Evolutionary conservation across 1,139 yeast genomes (phyloP).

Genomic region (Protomyces gravidus): DNA sequence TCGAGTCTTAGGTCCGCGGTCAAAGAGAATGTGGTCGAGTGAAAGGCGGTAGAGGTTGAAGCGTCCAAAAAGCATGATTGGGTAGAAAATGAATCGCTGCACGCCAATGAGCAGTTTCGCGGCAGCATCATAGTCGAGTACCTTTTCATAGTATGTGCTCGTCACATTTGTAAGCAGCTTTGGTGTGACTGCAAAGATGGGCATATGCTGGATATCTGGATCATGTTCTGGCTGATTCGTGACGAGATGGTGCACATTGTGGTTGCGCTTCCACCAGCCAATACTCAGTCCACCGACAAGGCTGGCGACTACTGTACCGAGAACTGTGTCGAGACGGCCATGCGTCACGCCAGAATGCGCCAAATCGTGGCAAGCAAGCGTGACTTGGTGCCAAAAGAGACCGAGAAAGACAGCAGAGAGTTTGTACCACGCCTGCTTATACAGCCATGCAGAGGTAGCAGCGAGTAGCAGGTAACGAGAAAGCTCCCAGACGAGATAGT

Average conservation of each 20-base stretch:
- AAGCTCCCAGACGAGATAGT: constrained; percentile 58
- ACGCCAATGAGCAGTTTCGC: constrained; percentile 58
- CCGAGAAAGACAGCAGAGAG: constrained; percentile 66
- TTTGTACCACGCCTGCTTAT: constrained; percentile 50
- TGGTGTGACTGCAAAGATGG: constrained; percentile 81
- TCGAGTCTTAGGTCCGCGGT: constrained; percentile 74
- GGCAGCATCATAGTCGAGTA: constrained; percentile 60
- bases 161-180: constrained; percentile 62
- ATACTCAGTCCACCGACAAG: constrained; percentile 81
- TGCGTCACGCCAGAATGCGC: constrained; percentile 84
- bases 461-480: constrained; percentile 57
- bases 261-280: constrained; percentile 95
- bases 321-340: constrained; percentile 69
- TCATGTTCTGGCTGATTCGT: constrained; percentile 91
- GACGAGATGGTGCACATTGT: constrained; percentile 81
- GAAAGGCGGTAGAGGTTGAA: constrained; percentile 78
- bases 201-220: constrained; percentile 89
- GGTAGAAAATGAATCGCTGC: constrained; percentile 71
- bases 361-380: constrained; percentile 84
- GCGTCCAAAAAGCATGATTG: constrained; percentile 75
- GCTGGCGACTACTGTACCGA: constrained; percentile 71
- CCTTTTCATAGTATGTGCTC: constrained; percentile 72
- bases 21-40: constrained; percentile 67
- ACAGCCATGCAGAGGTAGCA: constrained; percentile 45
- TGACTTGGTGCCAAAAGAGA: constrained; percentile 82